Base-by-base conservation (phyloP, 2,329 filamentous ascomycete genomes). In the Diaporthe batatas region DNA sequence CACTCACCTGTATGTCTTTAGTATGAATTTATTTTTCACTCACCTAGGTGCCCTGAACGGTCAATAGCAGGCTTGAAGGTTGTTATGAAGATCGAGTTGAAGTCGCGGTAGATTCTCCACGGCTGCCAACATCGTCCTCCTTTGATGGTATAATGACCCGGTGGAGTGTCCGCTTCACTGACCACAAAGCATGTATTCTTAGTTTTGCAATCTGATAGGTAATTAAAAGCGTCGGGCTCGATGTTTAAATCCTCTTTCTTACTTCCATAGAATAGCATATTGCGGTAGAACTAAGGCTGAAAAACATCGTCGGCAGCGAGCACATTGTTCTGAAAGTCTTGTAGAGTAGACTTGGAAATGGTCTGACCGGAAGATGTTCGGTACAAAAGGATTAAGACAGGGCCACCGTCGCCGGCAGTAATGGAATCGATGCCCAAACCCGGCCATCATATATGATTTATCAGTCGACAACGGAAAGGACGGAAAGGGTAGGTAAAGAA, bases 91-190 rank as follows among this genome's bases (percentile, higher is more conserved):
- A 7, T 25, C 12, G 57, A 42, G 25, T 59, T 59, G 57, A 59
- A 59, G 21, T 59, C 36, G 57, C 29, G 12, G 57, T 59, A 59
- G 36, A 59, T 59, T 6, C 57, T 16, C 57, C 57, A 59, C 7
- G 57, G 57, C 57, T 59, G 57, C 57, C 57, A 59, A 42, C 36
- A 23, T 44, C n/a, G n/a, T 1, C 36, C 57, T 6, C 36, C n/a
- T n/a, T 18, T 59, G 12, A 59, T 23, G 6, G 42, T 36, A 11
- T 59, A 59, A 18, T 34, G 57, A 16, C 57, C 57, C n/a, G 57
- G 57, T 3, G n/a, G n/a, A 29, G 16, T 11, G 11, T 59, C 36
- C 39, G 34, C 34, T 25, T 34, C 34, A 58, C 55, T 39, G 12
- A n/a, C 55, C 34, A 58, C 34, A 34, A 58, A 58, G 39, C 42